Evolutionary conservation across 495 filamentous ascomycete species (phyloP).

Genomic region (Podospora australis): DNA sequence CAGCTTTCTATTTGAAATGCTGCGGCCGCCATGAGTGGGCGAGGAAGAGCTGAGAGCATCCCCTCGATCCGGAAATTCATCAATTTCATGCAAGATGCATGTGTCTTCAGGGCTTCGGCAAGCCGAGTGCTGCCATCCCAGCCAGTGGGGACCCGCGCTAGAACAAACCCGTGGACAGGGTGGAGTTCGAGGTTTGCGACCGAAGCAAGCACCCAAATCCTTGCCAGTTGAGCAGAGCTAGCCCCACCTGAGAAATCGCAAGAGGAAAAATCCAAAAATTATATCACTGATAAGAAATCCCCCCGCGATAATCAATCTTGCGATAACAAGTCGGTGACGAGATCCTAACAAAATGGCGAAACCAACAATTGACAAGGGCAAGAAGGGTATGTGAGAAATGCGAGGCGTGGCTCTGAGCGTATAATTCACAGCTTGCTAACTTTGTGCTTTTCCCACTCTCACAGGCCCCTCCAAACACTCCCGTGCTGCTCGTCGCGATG

Average conservation of each 20-base stretch:
- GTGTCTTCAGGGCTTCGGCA: no score
- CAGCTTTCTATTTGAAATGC: no score
- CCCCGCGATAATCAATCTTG: constrained; percentile 2
- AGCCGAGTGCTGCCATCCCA: constrained; percentile 1
- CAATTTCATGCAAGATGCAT: no score
- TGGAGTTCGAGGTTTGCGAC: background rate
- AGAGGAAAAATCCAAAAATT: constrained; percentile 1
- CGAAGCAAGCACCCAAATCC: no score
- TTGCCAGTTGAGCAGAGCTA: background rate
- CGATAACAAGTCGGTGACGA: constrained; percentile 5
- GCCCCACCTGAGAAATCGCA: background rate
- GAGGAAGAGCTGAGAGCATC: no score
- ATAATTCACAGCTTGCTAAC: no score
- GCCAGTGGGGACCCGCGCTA: background rate
- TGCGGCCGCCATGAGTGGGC: no score
- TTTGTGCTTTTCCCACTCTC: background rate
- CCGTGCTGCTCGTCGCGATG: constrained; percentile 65
- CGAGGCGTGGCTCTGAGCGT: background rate
- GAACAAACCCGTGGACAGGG: background rate
- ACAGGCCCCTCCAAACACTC: constrained; percentile 52
- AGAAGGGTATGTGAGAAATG: constrained; percentile 25
- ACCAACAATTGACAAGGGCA: constrained; percentile 33
- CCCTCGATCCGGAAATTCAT: no score
- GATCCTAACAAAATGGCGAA: constrained; percentile 31
- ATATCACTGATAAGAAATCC: constrained; percentile 10